Conservation (phyloP, 2,329 filamentous ascomycete species). For the Pestalotiopsis sp. region DNA sequence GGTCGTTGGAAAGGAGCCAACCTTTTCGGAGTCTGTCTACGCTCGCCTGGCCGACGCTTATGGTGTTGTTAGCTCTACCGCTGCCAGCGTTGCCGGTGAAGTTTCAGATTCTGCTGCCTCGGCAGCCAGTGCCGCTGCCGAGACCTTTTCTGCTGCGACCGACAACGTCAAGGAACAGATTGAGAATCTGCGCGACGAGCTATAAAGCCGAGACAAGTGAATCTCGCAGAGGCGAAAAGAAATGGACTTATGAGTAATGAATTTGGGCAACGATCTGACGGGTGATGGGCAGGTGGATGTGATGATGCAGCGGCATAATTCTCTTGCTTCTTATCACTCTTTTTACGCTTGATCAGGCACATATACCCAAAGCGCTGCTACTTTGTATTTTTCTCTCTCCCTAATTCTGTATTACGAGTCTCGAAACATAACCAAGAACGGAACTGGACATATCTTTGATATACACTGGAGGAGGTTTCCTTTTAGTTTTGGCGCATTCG, state of each 20-base stretch:
- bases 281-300: not conserved
- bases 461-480: not conserved
- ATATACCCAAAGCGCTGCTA: slow-evolving; percentile 9
- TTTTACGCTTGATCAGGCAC: slow-evolving; percentile 7
- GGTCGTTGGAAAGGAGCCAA: slow-evolving; percentile 75
- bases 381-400: slow-evolving; percentile 1
- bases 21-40: slow-evolving; percentile 81
- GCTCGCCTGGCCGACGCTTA: slow-evolving; percentile 73
- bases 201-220: not conserved
- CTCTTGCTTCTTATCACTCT: slow-evolving; percentile 1
- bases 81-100: slow-evolving; percentile 44
- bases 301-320: not conserved
- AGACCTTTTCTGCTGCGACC: slow-evolving; percentile 19
- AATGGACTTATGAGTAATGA: slow-evolving; percentile 1
- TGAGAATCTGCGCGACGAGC: slow-evolving; percentile 6
- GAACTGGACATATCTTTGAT: not conserved
- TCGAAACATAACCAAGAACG: not conserved
- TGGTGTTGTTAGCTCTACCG: slow-evolving; percentile 63
- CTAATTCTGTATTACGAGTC: slow-evolving; percentile 1
- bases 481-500: not conserved
- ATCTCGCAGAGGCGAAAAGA: not conserved
- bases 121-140: slow-evolving; percentile 27
- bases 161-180: slow-evolving; percentile 9
- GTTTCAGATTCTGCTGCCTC: slow-evolving; percentile 32
- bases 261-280: not conserved